Base-by-base conservation (phyloP, 2,329 filamentous ascomycete species). In the Calycina herbarum region DNA sequence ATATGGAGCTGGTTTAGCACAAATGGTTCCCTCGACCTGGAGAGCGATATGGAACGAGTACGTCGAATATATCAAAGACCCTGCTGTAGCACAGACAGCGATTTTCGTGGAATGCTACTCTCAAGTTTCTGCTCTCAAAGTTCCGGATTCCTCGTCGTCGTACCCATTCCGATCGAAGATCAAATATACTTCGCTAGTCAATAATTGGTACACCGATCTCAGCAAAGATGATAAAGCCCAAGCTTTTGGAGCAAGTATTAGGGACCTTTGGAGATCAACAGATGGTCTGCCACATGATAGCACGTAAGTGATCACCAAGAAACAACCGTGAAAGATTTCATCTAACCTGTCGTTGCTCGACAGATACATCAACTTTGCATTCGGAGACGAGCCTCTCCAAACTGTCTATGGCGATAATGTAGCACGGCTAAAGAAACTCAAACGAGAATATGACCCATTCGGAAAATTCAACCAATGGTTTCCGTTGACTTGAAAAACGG, bases 311-410 rank as follows among this genome's bases (percentile, higher is more conserved):
- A 15, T 20, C 15, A 48, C 17, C 42, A 20, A 40, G 7, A 8
- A n/a, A 6, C 42, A 8, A 10, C 17, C 2, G 17, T 48, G 42
- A 48, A 17, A 48, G 42, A 48, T 17, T n/a, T 20, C 5, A 20
- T 57, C 56, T 33, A 33, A 33, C 24, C 1, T 10, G 33, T 31
- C n/a, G 4, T 33, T 11, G 35, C 35, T 2, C n/a, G 5, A 17
- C 29, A 62, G 61, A 15, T 62, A 62, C 15, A 40, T 62, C 27
- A 62, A 62, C 29, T 62, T 62, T 35, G 61, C 61, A 5, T 57
- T 57, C 40, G 60, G 60, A 11, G 61, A 62, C 42, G 61, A 62
- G 24, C 27, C 29, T 24, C 33, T 57, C 3, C 11, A 33, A 31
- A 57, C 48, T 8, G 27, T 62, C 13, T 62, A 62, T 42, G 61